Evolutionary conservation across 192 early-diverging fungal genomes (phyloP).

Genomic region (Podila epigama): DNA sequence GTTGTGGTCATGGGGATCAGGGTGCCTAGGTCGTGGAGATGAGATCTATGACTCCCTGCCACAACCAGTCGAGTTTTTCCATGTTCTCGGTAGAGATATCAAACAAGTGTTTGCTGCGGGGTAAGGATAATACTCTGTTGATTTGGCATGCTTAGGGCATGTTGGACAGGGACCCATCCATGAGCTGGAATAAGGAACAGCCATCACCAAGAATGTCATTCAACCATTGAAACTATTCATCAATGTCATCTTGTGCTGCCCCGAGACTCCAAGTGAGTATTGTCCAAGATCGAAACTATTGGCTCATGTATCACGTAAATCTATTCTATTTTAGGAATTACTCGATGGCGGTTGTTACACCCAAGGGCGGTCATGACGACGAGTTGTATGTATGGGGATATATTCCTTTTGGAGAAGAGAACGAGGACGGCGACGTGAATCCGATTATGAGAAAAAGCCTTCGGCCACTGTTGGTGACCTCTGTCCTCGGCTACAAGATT

Average conservation of each 20-base stretch:
- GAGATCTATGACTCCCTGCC: conserved; percentile 45
- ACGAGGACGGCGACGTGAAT: conserved; percentile 11
- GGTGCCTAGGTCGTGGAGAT: conserved; percentile 39
- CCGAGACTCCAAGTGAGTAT: too few species aligned
- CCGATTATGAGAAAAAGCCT: conserved; percentile 41
- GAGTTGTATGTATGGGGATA: conserved; percentile 49
- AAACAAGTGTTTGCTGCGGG: conserved; percentile 46
- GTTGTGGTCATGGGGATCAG: conserved; percentile 48
- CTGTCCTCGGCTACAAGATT: conserved; percentile 43
- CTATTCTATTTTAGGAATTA: conserved; percentile 27
- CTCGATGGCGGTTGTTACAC: conserved; percentile 28
- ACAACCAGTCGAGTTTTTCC: conserved; percentile 46
- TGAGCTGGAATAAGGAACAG: neutral
- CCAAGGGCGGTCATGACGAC: conserved; percentile 35
- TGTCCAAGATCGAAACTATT: too few species aligned
- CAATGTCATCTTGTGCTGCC: too few species aligned
- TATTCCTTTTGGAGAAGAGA: conserved; percentile 39
- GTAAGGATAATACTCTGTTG: neutral
- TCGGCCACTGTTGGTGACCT: conserved; percentile 36
- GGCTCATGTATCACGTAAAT: too few species aligned
- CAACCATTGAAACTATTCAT: too few species aligned
- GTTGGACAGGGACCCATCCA: neutral
- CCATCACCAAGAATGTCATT: neutral
- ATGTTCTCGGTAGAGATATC: conserved; percentile 27
- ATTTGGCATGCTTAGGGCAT: neutral